Percentiles rank a stretch among this genome's conserved stretches.
These are phyloP conservation scores for Aspergillus fijiensis DNA, from an alignment of 2,329 filamentous ascomycete genomes.

Conservation along the genomic window DNA sequence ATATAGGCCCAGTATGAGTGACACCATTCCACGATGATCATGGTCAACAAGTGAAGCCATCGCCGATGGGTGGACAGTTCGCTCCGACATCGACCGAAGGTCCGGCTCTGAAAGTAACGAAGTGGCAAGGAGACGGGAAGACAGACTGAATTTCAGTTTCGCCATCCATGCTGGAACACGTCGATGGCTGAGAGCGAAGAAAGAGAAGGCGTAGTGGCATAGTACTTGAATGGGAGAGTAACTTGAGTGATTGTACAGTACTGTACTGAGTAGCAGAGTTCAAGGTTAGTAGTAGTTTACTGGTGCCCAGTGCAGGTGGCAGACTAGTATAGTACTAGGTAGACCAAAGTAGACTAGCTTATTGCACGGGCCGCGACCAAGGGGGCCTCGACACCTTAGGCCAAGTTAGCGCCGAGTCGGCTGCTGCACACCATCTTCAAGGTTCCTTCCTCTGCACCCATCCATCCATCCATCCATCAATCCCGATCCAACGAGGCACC, in stretches of 20 bases:
- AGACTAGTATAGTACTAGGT: too few relatives aligned
- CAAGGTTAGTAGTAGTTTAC: too few relatives aligned
- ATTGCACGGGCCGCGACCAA: not conserved
- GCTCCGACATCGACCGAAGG: not conserved
- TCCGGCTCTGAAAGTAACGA: not conserved
- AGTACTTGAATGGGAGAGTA: not conserved
- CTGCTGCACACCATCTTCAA: not conserved
- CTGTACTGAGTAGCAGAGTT: too few relatives aligned
- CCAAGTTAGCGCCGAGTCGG: not conserved
- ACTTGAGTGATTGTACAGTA: too few relatives aligned
- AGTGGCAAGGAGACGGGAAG: not conserved
- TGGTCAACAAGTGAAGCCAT: not conserved
- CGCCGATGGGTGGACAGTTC: too few relatives aligned
- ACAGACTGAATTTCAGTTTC: not conserved
- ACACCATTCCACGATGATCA: not conserved
- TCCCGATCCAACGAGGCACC: too few relatives aligned
- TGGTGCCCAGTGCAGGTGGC: too few relatives aligned
- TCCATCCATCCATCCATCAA: too few relatives aligned
- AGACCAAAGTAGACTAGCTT: not conserved
- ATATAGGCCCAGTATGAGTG: not conserved
- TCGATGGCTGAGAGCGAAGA: not conserved
- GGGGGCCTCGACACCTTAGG: not conserved
- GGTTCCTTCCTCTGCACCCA: not conserved
- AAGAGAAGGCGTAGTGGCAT: too few relatives aligned
- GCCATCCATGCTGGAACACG: not conserved